Base-by-base conservation (phyloP, 1,284 basidiomycete genomes). In the Leucoagaricus sp. region DNA sequence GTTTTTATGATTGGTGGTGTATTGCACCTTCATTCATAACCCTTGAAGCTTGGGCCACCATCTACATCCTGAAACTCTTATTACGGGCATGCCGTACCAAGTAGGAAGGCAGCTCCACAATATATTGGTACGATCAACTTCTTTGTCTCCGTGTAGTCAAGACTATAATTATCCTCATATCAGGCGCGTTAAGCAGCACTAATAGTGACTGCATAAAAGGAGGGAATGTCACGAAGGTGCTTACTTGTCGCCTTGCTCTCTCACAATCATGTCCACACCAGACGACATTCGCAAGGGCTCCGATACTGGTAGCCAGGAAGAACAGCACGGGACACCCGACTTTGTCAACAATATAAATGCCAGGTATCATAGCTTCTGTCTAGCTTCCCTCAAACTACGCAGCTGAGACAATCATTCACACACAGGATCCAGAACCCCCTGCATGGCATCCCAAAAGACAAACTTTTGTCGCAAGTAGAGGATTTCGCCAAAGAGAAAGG, bases 381-480 rank as follows among this genome's bases (percentile, higher is more conserved):
- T 41, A 21, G 4, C 40, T 41, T 21, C 19, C 40, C 23, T 41
- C 19, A 5, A 6, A 6, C 19, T 15, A 5, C 4, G 8, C 15
- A 9, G 4, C 19, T 41, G 5, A 38, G 12, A 9, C 12, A 38
- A 38, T 33, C 12, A 13, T 38, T 21, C n/a, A n/a, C 19, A 9
- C 13, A 12, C 12, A 78, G 80, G 57, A 81, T 84, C n/a, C 78
- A 79, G 58, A 85, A 85, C 60, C 83, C 82, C 15, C 65, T 85
- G 9, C 64, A 75, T 55, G 81, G 80, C 28, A 75, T 83, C 34
- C 69, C 80, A 4, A 69, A 71, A 48, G 69, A 71, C 7, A 71
- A 71, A 36, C 73, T 85, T 17, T 58, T 79, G 38, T 60, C 65
- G 10, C 75, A 79, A 60, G 82, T 81, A 25, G 76, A 80, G 33